Base-by-base conservation (phyloP, 2,329 filamentous ascomycete species). In the Aureobasidium pullulans region DNA sequence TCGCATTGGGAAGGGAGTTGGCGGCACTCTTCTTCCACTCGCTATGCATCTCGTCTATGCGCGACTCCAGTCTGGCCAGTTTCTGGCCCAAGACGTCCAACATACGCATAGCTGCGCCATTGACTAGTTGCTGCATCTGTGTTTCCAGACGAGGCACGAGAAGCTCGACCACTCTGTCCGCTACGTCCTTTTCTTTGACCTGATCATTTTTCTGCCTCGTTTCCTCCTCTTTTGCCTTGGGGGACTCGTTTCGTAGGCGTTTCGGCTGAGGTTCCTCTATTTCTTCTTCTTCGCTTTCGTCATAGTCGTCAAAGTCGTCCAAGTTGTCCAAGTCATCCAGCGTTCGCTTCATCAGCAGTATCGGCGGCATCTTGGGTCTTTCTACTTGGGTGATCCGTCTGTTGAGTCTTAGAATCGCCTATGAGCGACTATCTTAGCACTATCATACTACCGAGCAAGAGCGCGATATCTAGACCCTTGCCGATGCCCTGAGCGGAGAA, bases 41-140 rank as follows among this genome's bases (percentile, higher is more conserved):
- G 4, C 40, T 57, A n/a, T 57, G 31, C 42, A 57, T 57, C 6
- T 57, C 32, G 7, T 47, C 42, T 6, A 57, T 57, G 7, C 54
- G 42, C 31, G 54, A 47, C 31, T 57, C 54, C 13, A 57, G 32
- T 48, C 42, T 32, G 10, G 34, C 37, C 13, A 57, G 42, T 29
- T 48, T 46, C 23, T 37, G 42, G 19, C 42, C 43, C 11, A 57
- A 43, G 37, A 48, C 44, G 6, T 37, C 54, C 19, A 57, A 43
- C 42, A 57, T 57, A 8, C 54, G 54, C 42, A 47, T 42, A 6
- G 42, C 44, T 3, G 43, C 19, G 31, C 34, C 23, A 11, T 57
- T 57, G 9, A 57, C 16, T 9, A 29, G 11, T 6, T 54, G 37
- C 15, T 54, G 50, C 34, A 54, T 32, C 28, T 43, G 50, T 43